Evolutionary conservation across 495 filamentous ascomycete species (phyloP).

Genomic region (Aspergillus conjunctus): DNA sequence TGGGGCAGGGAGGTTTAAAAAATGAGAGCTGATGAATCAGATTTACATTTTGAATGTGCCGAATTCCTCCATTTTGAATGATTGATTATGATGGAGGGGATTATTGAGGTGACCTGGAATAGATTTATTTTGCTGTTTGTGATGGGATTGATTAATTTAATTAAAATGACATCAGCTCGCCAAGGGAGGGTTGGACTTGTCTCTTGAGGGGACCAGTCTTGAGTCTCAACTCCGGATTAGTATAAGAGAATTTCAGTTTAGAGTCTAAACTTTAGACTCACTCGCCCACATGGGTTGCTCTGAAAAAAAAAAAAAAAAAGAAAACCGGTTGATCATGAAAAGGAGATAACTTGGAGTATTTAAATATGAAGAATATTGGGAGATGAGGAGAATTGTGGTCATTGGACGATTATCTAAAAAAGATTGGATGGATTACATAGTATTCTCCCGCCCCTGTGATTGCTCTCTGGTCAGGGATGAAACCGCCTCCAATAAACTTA

Average conservation of each 20-base stretch:
- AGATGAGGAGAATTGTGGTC: no score
- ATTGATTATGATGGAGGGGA: no score
- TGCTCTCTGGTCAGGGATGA: constrained; percentile 7
- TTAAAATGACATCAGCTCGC: background rate
- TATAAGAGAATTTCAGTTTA: no score
- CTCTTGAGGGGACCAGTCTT: background rate
- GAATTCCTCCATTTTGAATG: background rate
- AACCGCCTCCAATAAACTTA: constrained; percentile 4
- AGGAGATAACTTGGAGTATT: no score
- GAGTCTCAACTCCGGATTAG: no score
- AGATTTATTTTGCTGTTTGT: no score
- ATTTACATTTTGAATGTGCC: background rate
- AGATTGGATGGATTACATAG: background rate
- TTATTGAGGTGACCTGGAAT: no score
- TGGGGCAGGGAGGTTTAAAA: constrained; percentile 12
- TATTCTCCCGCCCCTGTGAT: constrained; percentile 4
- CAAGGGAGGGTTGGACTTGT: background rate
- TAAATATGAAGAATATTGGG: no score
- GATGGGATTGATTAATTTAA: background rate
- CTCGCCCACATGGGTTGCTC: constrained; percentile 1
- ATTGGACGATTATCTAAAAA: background rate
- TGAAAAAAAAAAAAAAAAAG: background rate
- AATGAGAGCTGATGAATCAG: constrained; percentile 17
- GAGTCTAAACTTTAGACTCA: no score
- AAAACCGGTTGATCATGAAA: constrained; percentile 1